phyloP scores from a whole-genome alignment of 2,329 filamentous ascomycete genomes.

The Aspergillus luchuensis region DNA sequence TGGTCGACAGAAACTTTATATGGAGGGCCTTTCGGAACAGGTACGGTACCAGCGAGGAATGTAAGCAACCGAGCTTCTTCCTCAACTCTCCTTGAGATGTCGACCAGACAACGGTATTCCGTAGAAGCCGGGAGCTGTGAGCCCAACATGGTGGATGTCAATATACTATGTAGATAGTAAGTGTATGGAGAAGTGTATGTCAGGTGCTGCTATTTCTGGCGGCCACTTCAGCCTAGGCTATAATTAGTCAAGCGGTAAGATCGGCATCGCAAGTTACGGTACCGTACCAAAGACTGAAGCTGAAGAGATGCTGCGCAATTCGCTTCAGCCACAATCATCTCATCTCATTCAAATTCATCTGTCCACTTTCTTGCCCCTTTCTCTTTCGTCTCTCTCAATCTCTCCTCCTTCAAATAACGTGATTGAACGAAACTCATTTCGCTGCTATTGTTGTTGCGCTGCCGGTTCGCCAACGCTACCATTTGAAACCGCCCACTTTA shows the following conservation, averaged over 20 bases:
- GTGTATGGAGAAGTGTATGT: background rate
- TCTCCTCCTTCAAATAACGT: background rate
- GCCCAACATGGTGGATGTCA: background rate
- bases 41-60: background rate
- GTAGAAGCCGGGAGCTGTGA: background rate
- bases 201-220: background rate
- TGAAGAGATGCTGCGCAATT: background rate
- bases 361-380: background rate
- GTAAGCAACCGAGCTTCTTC: background rate
- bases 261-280: background rate
- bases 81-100: background rate
- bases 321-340: background rate
- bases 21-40: background rate
- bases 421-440: background rate
- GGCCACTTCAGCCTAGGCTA: background rate
- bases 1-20: background rate
- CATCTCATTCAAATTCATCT: background rate
- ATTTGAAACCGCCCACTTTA: slow-evolving; percentile 14
- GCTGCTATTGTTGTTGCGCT: background rate
- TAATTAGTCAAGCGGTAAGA: background rate
- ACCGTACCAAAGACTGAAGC: slow-evolving; percentile 1
- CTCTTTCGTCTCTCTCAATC: too few relatives aligned
- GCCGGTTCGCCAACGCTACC: background rate
- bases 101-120: background rate
- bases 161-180: background rate